Evolutionary conservation across 2,329 filamentous ascomycete species (phyloP).

Genomic region (Colletotrichum endophyticum): DNA sequence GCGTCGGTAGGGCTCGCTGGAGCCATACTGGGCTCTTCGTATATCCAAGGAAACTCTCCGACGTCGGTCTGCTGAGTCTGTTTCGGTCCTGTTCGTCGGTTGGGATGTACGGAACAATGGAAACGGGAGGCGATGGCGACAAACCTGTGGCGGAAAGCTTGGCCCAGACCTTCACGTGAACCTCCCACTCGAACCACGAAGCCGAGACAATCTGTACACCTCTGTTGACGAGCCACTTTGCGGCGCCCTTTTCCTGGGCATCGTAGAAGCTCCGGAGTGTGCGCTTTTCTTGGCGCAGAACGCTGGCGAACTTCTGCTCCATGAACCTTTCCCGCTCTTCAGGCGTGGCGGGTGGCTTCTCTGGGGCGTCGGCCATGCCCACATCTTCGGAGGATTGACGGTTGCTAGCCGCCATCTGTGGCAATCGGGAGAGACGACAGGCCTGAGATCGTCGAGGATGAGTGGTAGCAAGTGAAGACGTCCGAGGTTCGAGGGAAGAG

Average conservation of each 20-base stretch:
- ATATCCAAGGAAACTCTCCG: not conserved
- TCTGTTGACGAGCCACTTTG: not conserved
- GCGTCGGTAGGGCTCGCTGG: not conserved
- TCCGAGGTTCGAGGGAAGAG: not conserved
- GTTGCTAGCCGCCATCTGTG: not conserved
- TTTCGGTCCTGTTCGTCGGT: not conserved
- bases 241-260: not conserved
- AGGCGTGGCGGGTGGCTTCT: not conserved
- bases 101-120: not conserved
- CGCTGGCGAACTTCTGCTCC: not conserved
- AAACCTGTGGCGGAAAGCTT: not conserved
- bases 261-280: not conserved
- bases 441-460: not conserved
- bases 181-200: not conserved
- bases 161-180: not conserved
- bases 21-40: not conserved
- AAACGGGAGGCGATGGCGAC: accelerated
- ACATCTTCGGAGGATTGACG: not conserved
- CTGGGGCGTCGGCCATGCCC: not conserved
- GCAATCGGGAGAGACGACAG: not conserved
- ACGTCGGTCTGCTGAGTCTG: not conserved
- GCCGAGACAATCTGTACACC: not conserved
- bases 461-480: not conserved
- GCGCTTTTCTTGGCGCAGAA: not conserved
- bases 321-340: not conserved